Evolutionary conservation across 106 monocot species (phyloP), one percentile per base, ranked within the genome.

Genomic region (Iris macrosiphon): DNA sequence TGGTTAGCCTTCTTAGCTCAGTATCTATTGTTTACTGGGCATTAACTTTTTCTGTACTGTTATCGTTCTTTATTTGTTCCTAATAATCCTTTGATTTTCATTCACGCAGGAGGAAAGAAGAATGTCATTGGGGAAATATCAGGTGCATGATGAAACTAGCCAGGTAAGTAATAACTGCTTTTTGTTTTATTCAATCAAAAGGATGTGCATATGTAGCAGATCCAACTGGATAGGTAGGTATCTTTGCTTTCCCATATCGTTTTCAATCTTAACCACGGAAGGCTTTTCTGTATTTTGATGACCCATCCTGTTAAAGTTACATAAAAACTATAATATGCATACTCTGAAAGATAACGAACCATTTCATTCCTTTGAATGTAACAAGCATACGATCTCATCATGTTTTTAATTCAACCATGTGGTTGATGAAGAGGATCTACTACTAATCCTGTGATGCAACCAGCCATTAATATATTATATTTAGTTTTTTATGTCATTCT

Each of bases 141-240:
- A 89, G 85, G 88, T 89, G 81, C 89, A 89, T 77, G 94, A 95
- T 95, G 89, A 89, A 95, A 89, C 94, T 57, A 79, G 89, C 79
- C 94, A 95, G 94, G 94, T 95, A 89, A 89, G 94, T 95, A 49
- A 18, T 46, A 34, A 35, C 28, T 47, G 38, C 45, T 50, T 63
- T 54, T 25, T 30, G 40, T 63, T 47, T 56, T 29, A 37, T 70
- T 66, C 38, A 29, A 60, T 64, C 50, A 58, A 37, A 58, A 67
- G 50, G 57, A 57, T 64, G 56, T 26, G 20, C 57, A 43, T 18
- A 12, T 56, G 47, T 52, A 55, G 51, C 62, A 47, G 58, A 37
- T 63, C 52, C 39, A 54, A 46, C 44, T 53, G n/a, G 45, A 34
- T 72, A 52, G 59, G 65, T 67, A 40, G 61, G 67, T 34, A 46